phyloP scores from a whole-genome alignment of 2,329 filamentous ascomycete genomes.

The Karstenula rhodostoma region DNA sequence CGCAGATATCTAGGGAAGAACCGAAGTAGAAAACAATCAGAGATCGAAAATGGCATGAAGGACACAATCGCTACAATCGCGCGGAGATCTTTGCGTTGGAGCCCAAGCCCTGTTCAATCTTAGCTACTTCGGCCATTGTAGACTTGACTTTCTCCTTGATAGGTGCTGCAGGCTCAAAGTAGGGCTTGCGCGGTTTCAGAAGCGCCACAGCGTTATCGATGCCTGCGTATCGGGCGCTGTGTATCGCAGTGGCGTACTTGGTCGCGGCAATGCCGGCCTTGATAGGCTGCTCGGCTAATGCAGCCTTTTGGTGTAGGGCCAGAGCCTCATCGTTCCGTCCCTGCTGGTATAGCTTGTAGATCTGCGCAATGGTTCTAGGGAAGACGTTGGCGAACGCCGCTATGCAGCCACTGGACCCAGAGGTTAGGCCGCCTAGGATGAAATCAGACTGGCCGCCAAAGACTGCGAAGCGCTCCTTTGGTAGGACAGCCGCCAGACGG shows the following conservation, averaged over 20 bases:
- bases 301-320: conserved; percentile 66
- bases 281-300: conserved; percentile 69
- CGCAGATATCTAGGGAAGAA: neutral
- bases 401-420: conserved; percentile 63
- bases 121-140: conserved; percentile 29
- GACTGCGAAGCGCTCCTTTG: conserved; percentile 66
- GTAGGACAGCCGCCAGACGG: conserved; percentile 63
- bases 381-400: conserved; percentile 65
- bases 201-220: conserved; percentile 38
- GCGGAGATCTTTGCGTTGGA: conserved; percentile 10
- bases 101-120: conserved; percentile 29
- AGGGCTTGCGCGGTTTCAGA: conserved; percentile 28
- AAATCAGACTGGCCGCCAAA: conserved; percentile 79
- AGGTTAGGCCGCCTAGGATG: conserved; percentile 62
- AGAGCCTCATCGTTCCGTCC: conserved; percentile 66
- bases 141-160: conserved; percentile 24
- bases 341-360: conserved; percentile 66
- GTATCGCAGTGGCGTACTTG: conserved; percentile 70
- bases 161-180: conserved; percentile 22
- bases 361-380: conserved; percentile 61
- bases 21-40: neutral
- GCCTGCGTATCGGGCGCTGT: conserved; percentile 65
- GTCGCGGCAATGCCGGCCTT: conserved; percentile 71
- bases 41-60: neutral
- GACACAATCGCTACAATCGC: neutral